Evolutionary conservation across 257 asterid genomes (phyloP), one percentile per base, ranked within the genome.

Genomic region (Salvia rosmarinus): DNA sequence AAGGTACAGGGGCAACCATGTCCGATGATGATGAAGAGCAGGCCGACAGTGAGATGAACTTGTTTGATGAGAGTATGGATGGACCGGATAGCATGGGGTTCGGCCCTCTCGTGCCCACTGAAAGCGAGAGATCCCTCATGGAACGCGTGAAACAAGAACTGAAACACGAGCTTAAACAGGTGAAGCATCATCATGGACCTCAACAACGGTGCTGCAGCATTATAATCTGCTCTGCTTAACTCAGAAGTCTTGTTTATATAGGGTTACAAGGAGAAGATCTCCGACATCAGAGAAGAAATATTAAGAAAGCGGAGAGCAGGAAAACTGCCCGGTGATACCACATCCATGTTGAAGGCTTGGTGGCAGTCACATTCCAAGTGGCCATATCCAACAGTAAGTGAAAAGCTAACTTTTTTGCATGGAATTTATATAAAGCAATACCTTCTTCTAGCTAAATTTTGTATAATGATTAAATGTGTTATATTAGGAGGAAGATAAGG

Each of bases 1-100:
- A 92, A 84, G 96, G 98, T 39, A 85, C 95, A 10, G 98, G 98
- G 34, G 98, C 98, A 57, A 90, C 97, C 60, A 92, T 92, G 98
- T 92, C 98, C 2, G 98, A 92, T 77, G 96, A 90, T 51, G 98
- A 92, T 12, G 96, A 92, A 23, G 92, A 90, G 67, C 88, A 82
- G 40, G 96, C 83, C 30, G 96, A 90, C 56, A 85, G 95, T 21
- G 98, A 90, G 64, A 68, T 84, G 3, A 88, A 90, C 78, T 75
- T 92, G 82, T 88, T 90, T 40, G 96, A 92, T 4, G 96, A 90
- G 55, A 84, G 89, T 49, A 51, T 92, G 23, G 98, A 92, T 47
- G 95, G 89, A 32, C 69, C 79, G 19, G 96, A 90, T 76, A 84
- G 68, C 82, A 85, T 92, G 96, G 98, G 98, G 60, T 92, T 90